phyloP scores from a whole-genome alignment of 192 early-diverging fungal species.

The Linnemannia elongata region DNA sequence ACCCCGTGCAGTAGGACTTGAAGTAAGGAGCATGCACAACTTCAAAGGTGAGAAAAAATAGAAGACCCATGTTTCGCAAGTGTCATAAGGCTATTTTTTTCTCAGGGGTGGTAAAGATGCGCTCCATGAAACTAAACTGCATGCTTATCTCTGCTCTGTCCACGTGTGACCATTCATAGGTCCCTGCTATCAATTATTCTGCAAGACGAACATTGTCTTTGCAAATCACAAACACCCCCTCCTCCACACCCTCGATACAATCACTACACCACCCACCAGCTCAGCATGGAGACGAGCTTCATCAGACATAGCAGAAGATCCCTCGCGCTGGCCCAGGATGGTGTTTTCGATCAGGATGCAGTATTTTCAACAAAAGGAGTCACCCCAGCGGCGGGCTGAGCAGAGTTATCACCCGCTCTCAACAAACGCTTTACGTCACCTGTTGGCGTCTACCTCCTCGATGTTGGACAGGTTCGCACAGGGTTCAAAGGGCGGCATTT shows the following conservation, averaged over 20 bases:
- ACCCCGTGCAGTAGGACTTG: slow-evolving; percentile 35
- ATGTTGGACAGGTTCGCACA: background rate
- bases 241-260: slow-evolving; percentile 15
- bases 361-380: slow-evolving; percentile 21
- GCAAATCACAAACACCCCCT: slow-evolving; percentile 26
- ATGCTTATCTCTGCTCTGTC: background rate
- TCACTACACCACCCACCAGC: slow-evolving; percentile 17
- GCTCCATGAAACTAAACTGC: background rate
- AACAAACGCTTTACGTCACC: background rate
- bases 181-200: slow-evolving; percentile 14
- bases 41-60: background rate
- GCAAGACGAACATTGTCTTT: slow-evolving; percentile 27
- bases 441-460: slow-evolving; percentile 4
- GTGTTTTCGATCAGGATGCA: slow-evolving; percentile 49
- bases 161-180: slow-evolving; percentile 4
- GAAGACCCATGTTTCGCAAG: background rate
- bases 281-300: background rate
- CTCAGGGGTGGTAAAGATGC: background rate
- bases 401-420: background rate
- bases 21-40: slow-evolving; percentile 8
- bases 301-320: slow-evolving; percentile 7
- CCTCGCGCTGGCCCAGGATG: slow-evolving; percentile 18
- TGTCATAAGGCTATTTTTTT: background rate
- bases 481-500: background rate
- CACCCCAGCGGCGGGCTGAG: background rate